Evolutionary conservation across 345 rosid species (phyloP), one percentile per base, ranked within the genome.

Genomic region (Excoecaria cochinchinensis): DNA sequence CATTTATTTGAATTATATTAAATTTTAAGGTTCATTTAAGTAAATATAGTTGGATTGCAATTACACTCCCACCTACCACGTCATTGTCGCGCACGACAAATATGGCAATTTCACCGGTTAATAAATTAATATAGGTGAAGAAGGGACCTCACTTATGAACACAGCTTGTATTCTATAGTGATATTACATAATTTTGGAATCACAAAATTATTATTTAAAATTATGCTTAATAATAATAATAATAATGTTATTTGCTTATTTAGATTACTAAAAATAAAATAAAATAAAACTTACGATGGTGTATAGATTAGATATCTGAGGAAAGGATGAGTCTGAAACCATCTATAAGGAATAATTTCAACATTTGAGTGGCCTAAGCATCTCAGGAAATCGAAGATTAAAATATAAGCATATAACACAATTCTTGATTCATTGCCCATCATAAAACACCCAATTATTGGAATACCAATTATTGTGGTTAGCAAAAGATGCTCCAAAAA

Each of bases 351-450:
- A 76, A 92, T 81, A 79, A 93, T 65, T 71, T 92, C 99, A 48
- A 90, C 89, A 81, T 96, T 96, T 74, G 85, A 87, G 73, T 96
- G 97, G 10, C 97, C 98, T 82, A 91, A 75, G 69, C 97, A 93
- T 78, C 94, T 90, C 25, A 91, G 73, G 77, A 80, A 89, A 87
- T 96, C 99, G 71, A 93, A 96, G 6, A 51, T 76, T 57, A 87
- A 39, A 71, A 89, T 72, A 76, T 96, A 90, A 58, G 86, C 88
- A 79, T 87, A 90, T 63, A 90, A 77, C 72, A 82, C 52, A 80
- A 82, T 80, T 63, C 74, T 76, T 38, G 98, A 92, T 80, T 94
- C 98, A 77, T 80, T 78, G 38, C 97, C 97, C 82, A 90, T 76
- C 71, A 86, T n/a, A 62, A 65, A 85, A 67, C 89, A 78, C 8